Evolutionary conservation across 805 yeast species (phyloP).

Genomic region (Myxozyma neglecta): DNA sequence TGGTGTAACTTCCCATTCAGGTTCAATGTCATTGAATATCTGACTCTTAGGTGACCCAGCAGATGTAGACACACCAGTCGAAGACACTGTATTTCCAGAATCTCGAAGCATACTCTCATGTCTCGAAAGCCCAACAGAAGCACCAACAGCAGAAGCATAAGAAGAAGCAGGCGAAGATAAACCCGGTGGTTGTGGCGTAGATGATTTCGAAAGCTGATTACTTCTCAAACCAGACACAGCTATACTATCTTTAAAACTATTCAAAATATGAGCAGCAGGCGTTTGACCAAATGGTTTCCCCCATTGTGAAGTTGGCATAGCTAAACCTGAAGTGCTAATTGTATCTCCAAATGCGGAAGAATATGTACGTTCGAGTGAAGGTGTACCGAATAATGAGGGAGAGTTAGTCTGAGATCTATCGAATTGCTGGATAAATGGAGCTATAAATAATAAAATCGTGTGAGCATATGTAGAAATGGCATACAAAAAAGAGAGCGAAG

Average conservation of each 20-base stretch:
- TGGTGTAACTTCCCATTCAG: constrained; percentile 6
- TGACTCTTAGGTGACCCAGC: neutral
- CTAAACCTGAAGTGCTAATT: neutral
- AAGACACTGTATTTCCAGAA: neutral
- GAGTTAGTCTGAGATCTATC: neutral
- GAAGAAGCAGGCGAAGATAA: neutral
- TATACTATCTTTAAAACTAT: neutral
- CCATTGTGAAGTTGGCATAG: neutral
- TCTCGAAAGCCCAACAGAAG: neutral
- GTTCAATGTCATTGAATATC: neutral
- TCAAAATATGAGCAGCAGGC: neutral
- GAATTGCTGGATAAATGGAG: neutral
- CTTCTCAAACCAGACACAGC: neutral
- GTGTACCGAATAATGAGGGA: neutral
- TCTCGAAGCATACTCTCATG: neutral
- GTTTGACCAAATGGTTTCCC: neutral
- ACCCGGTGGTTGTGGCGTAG: constrained; percentile 1
- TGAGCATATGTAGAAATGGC: neutral
- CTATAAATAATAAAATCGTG: neutral
- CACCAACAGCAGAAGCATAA: neutral
- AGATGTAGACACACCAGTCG: neutral
- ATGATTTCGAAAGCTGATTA: neutral
- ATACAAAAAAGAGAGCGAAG: neutral
- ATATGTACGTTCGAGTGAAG: neutral
- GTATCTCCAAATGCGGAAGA: neutral